Evolutionary conservation across 2,329 filamentous ascomycete genomes (phyloP).

Genomic region (Sporothrix protearum): DNA sequence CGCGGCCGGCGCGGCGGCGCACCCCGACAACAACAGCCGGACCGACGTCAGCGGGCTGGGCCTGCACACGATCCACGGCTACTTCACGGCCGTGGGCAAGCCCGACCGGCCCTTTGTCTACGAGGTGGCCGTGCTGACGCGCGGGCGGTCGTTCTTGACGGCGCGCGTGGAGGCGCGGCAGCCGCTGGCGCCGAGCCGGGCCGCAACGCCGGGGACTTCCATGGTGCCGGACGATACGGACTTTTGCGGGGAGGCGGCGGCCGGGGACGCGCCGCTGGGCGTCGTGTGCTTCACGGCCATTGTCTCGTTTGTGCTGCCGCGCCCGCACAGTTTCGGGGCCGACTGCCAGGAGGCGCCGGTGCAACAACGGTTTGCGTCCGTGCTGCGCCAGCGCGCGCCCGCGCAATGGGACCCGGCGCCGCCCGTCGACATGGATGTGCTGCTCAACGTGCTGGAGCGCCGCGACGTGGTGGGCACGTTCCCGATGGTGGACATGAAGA

Average conservation of each 20-base stretch:
- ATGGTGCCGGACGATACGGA: background rate
- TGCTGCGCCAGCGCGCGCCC: conserved; percentile 40
- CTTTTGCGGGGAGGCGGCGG: conserved; percentile 45
- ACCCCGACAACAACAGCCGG: too few species aligned
- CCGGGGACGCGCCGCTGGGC: conserved; percentile 37
- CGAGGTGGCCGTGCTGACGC: conserved; percentile 44
- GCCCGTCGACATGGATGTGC: conserved; percentile 44
- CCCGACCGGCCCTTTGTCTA: conserved; percentile 53
- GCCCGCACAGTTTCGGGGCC: conserved; percentile 36
- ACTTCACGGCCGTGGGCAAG: conserved; percentile 49
- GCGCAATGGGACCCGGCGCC: conserved; percentile 46
- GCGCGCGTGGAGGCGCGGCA: conserved; percentile 49
- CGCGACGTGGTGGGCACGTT: conserved; percentile 43
- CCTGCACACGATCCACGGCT: conserved; percentile 48
- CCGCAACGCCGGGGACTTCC: conserved; percentile 32
- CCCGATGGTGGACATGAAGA: conserved; percentile 51
- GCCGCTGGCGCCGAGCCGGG: conserved; percentile 40
- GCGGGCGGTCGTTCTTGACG: conserved; percentile 49
- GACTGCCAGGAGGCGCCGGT: conserved; percentile 41
- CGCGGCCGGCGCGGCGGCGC: background rate
- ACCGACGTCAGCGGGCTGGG: background rate
- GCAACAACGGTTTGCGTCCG: conserved; percentile 43
- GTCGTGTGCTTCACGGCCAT: conserved; percentile 50
- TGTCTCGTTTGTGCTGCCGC: conserved; percentile 49
- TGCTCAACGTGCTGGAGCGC: conserved; percentile 39